Conservation (phyloP, 345 rosid genomes). For the Alliaria petiolata region DNA sequence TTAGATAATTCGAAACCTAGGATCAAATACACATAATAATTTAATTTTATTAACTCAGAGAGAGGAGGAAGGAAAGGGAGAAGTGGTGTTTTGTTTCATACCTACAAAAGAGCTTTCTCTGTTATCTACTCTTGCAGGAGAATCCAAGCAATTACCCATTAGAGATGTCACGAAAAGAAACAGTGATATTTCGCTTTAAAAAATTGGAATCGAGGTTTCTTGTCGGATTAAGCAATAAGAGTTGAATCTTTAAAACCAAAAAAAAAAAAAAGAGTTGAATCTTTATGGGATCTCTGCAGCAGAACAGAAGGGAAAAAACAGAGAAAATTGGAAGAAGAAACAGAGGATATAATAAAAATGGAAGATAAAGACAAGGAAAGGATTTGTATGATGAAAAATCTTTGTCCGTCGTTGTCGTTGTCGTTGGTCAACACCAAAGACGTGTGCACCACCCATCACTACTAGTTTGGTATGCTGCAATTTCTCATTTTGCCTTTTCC, state of each 20-base stretch:
- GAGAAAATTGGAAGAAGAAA: conserved; percentile 11
- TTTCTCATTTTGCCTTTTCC: background rate
- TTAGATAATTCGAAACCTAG: background rate
- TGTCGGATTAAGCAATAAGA: background rate
- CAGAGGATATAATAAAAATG: background rate
- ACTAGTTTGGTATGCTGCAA: conserved; percentile 20
- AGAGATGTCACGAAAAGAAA: background rate
- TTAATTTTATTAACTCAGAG: background rate
- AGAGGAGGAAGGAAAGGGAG: background rate
- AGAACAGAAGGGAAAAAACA: background rate
- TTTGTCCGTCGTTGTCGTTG: conserved; percentile 11
- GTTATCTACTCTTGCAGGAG: conserved; percentile 55
- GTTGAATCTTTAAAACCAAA: too few relatives aligned
- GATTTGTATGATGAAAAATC: conserved; percentile 6
- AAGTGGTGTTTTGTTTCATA: conserved; percentile 4
- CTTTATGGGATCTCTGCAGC: conserved; percentile 5
- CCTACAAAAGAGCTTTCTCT: conserved; percentile 42
- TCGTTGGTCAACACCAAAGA: conserved; percentile 21
- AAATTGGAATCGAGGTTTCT: conserved; percentile 4
- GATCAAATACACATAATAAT: background rate
- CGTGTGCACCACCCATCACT: conserved; percentile 61
- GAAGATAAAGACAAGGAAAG: conserved; percentile 10
- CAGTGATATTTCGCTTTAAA: too few relatives aligned
- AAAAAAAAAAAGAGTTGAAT: too few relatives aligned
- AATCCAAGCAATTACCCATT: conserved; percentile 70